Percentiles rank a stretch among this genome's conserved stretches.
phyloP scores from a whole-genome alignment of 148 eudicot genomes.

The Vaccinium darrowii region DNA sequence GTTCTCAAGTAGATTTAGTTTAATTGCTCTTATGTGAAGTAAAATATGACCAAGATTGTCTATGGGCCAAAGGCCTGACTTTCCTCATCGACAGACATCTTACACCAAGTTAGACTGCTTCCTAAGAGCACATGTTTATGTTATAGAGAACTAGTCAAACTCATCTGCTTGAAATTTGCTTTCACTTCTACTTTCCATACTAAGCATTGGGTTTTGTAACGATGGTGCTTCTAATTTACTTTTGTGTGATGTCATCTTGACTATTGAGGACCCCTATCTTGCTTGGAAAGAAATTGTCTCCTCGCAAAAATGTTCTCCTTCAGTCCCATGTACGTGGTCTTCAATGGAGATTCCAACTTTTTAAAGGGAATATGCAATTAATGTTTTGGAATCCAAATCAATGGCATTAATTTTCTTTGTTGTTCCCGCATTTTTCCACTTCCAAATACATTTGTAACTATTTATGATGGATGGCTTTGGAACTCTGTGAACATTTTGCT shows the following conservation, averaged over 20 bases:
- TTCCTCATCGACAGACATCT: background rate
- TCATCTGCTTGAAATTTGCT: constrained; percentile 1
- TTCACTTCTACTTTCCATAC: constrained; percentile 1
- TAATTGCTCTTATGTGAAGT: background rate
- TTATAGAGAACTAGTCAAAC: background rate
- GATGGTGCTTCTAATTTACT: constrained; percentile 4
- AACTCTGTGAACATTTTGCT: background rate
- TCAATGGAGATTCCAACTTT: background rate
- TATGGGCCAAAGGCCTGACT: background rate
- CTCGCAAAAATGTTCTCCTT: background rate
- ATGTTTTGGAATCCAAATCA: background rate
- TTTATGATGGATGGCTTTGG: background rate
- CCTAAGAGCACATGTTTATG: background rate
- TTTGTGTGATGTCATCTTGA: constrained; percentile 3
- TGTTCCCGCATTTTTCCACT: background rate
- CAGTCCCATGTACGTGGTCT: background rate
- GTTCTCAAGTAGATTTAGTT: constrained; percentile 16
- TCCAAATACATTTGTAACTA: background rate
- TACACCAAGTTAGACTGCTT: background rate
- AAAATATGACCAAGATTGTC: background rate
- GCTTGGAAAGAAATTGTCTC: background rate
- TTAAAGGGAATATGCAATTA: background rate
- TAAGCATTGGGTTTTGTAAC: constrained; percentile 3
- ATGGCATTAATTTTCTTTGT: background rate
- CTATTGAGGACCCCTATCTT: background rate